Percentiles rank a stretch among this genome's conserved stretches.
Evolutionary conservation across 768 basidiomycete genomes (phyloP).

Genomic region (Suillus variegatus): DNA sequence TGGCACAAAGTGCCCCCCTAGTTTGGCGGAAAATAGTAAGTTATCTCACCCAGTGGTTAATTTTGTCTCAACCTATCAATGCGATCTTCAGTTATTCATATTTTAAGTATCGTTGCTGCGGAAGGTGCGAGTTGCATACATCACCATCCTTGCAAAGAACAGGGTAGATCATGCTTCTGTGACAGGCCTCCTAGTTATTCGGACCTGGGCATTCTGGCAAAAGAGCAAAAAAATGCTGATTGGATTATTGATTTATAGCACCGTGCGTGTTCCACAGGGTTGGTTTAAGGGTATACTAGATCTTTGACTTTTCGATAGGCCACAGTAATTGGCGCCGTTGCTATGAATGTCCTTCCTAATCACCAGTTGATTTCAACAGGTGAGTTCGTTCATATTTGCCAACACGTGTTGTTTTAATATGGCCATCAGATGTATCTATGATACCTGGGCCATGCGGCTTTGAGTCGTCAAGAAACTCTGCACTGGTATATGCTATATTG

Average conservation of each 20-base stretch:
- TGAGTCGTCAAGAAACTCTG: conserved; percentile 1
- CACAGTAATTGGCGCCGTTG: conserved; percentile 10
- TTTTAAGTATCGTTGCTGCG: conserved; percentile 10
- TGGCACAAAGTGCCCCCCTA: conserved; percentile 4
- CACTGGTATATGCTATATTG: not conserved
- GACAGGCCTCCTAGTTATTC: conserved; percentile 19
- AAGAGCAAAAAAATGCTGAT: conserved; percentile 14
- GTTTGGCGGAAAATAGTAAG: conserved; percentile 13
- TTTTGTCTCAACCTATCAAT: not conserved
- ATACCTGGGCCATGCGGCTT: not conserved
- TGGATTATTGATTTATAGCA: conserved; percentile 15
- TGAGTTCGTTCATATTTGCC: not conserved
- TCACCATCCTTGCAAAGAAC: not conserved
- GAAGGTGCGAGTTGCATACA: conserved; percentile 3
- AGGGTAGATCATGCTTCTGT: not conserved
- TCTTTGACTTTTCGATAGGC: conserved; percentile 4
- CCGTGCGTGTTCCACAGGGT: conserved; percentile 3
- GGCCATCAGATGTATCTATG: not conserved
- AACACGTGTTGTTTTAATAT: not conserved
- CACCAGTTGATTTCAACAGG: conserved; percentile 11
- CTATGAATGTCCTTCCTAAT: conserved; percentile 8
- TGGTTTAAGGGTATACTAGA: not conserved
- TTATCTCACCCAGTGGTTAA: not conserved
- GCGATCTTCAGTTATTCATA: conserved; percentile 9
- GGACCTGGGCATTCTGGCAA: conserved; percentile 24